Percentiles rank a stretch among this genome's conserved stretches.
These are phyloP conservation scores for Talaromyces proteolyticus DNA, from an alignment of 495 filamentous ascomycete species.

Conservation along the genomic window DNA sequence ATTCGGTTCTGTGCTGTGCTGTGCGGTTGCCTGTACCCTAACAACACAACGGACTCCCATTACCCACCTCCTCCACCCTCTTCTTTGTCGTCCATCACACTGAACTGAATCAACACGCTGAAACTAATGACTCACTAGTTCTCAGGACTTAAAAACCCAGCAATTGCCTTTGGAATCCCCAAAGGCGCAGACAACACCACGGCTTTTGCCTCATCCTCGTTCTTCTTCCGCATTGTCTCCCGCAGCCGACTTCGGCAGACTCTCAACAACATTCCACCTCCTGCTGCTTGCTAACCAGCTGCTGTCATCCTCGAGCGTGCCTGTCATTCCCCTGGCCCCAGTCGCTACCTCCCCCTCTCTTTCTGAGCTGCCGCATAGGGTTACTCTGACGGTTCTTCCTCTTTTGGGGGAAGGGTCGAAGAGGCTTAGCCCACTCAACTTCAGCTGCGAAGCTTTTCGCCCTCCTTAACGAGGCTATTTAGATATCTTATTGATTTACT, in stretches of 20 bases:
- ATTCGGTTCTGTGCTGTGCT: too few relatives aligned
- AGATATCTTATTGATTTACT: slow-evolving; percentile 13
- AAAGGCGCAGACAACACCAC: slow-evolving; percentile 64
- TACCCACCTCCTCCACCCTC: background rate
- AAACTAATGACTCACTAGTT: background rate
- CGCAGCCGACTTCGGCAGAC: slow-evolving; percentile 52
- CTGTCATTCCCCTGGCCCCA: slow-evolving; percentile 46
- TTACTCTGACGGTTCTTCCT: slow-evolving; percentile 93
- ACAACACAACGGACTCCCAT: background rate
- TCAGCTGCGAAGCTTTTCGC: slow-evolving; percentile 81
- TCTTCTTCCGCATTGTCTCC: slow-evolving; percentile 76
- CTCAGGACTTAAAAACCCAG: background rate
- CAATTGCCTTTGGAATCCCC: slow-evolving; percentile 59
- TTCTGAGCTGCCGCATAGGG: slow-evolving; percentile 98
- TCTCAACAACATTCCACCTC: slow-evolving; percentile 65
- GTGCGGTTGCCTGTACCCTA: background rate
- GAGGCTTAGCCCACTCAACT: slow-evolving; percentile 77
- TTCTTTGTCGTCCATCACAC: background rate
- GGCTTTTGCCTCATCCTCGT: slow-evolving; percentile 62
- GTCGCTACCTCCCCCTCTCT: slow-evolving; percentile 47
- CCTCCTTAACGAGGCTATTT: slow-evolving; percentile 70
- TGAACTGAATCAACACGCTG: too few relatives aligned
- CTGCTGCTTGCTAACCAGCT: slow-evolving; percentile 59
- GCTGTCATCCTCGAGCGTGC: slow-evolving; percentile 41
- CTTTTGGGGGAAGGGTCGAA: slow-evolving; percentile 90